Evolutionary conservation across 2,329 filamentous ascomycete species (phyloP).

Genomic region (Fusarium sp.): DNA sequence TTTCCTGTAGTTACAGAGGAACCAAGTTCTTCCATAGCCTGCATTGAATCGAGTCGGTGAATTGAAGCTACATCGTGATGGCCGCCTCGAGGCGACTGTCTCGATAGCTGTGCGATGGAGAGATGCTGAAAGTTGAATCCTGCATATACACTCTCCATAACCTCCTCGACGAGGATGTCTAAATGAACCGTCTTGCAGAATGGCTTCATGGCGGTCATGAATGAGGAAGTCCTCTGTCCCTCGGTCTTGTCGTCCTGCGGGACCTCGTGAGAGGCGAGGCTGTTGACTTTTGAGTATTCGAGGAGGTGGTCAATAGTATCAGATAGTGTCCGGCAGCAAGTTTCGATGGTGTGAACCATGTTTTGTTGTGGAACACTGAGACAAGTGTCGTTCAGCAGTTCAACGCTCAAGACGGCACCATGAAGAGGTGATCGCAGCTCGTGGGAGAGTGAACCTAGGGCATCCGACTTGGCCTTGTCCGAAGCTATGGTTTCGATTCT

Average conservation of each 20-base stretch:
- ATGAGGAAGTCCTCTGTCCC: neutral
- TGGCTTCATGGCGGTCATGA: constrained; percentile 21
- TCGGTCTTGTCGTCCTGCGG: neutral
- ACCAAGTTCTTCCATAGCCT: constrained; percentile 51
- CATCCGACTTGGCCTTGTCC: constrained; percentile 64
- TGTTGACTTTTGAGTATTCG: constrained; percentile 66
- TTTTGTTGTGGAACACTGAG: constrained; percentile 59
- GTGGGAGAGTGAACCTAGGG: constrained; percentile 69
- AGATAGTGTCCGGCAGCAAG: constrained; percentile 61
- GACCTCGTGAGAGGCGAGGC: constrained; percentile 32
- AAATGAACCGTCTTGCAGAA: constrained; percentile 46
- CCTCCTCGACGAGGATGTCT: constrained; percentile 57
- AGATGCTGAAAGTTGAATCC: constrained; percentile 54
- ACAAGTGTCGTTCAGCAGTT: constrained; percentile 63
- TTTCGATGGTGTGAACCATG: constrained; percentile 60
- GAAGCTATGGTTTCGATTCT: constrained; percentile 52
- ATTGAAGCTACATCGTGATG: constrained; percentile 28
- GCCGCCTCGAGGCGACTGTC: neutral
- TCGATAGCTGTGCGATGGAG: constrained; percentile 33
- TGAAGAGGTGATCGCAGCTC: constrained; percentile 71
- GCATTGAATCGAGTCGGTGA: constrained; percentile 49
- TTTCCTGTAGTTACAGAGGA: neutral
- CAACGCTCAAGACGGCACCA: constrained; percentile 65
- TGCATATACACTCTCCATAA: constrained; percentile 58
- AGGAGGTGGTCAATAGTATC: constrained; percentile 66